A percentile compares a stretch with the other conserved stretches of the same genome.
Evolutionary conservation across 306 rosid genomes (phyloP).

Genomic region (Dalbergia cochinchinensis): DNA sequence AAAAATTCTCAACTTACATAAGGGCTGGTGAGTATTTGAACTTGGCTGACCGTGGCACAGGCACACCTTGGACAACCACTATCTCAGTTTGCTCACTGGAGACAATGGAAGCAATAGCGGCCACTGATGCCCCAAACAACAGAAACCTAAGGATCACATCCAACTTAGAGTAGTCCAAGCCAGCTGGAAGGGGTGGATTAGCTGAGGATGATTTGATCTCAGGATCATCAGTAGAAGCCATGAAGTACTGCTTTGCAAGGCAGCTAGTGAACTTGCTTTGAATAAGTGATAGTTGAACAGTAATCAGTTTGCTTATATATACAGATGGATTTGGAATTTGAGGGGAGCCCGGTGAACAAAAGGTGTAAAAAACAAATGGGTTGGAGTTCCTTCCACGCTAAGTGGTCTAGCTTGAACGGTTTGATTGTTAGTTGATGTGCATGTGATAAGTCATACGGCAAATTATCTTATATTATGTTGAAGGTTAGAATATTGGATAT

Average conservation of each 20-base stretch:
- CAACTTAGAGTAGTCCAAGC: slow-evolving; percentile 32
- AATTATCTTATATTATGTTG: neutral
- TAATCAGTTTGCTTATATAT: slow-evolving; percentile 28
- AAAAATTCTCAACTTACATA: slow-evolving; percentile 57
- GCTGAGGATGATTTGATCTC: slow-evolving; percentile 45
- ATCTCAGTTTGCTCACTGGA: slow-evolving; percentile 64
- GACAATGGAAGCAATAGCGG: slow-evolving; percentile 59
- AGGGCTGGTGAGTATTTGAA: slow-evolving; percentile 73
- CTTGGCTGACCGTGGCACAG: slow-evolving; percentile 51
- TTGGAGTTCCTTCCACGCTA: slow-evolving; percentile 66
- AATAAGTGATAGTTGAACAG: slow-evolving; percentile 3
- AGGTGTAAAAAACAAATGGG: slow-evolving; percentile 19
- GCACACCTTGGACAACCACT: neutral
- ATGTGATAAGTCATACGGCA: slow-evolving; percentile 2
- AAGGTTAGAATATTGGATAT: neutral
- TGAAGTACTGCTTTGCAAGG: slow-evolving; percentile 43
- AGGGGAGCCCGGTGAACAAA: slow-evolving; percentile 12
- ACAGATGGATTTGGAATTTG: neutral
- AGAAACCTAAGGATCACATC: slow-evolving; percentile 63
- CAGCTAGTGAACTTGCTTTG: slow-evolving; percentile 29
- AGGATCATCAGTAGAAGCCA: slow-evolving; percentile 58
- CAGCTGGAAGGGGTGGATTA: slow-evolving; percentile 3
- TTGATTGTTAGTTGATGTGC: neutral
- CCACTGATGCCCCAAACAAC: slow-evolving; percentile 63
- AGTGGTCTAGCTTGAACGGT: slow-evolving; percentile 16